These are phyloP conservation scores for Psilocybe sp. DNA, from an alignment of 768 basidiomycete species.

Conservation along the genomic window DNA sequence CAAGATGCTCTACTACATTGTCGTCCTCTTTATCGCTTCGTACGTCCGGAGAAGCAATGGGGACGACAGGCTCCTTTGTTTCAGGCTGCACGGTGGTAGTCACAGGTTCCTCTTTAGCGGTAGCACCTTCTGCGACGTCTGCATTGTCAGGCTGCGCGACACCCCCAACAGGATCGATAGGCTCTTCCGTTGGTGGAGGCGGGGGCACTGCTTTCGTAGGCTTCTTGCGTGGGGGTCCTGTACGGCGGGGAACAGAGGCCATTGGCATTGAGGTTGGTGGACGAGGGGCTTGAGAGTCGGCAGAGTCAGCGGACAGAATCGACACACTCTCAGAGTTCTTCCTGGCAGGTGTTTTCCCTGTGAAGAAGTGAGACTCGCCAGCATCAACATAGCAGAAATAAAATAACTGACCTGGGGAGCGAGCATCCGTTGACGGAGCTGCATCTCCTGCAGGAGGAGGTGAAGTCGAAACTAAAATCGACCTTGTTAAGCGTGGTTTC, in stretches of 20 bases:
- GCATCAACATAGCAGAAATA: neutral
- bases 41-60: too few relatives aligned
- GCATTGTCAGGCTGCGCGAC: slow-evolving; percentile 1
- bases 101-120: too few relatives aligned
- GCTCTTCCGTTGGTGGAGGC: slow-evolving; percentile 19
- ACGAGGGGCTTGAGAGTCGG: slow-evolving; percentile 29
- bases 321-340: slow-evolving; percentile 25
- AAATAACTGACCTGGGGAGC: slow-evolving; percentile 10
- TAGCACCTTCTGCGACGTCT: too few relatives aligned
- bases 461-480: neutral
- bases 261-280: slow-evolving; percentile 65
- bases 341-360: slow-evolving; percentile 16
- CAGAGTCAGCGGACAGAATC: slow-evolving; percentile 22
- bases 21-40: too few relatives aligned
- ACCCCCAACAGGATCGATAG: neutral
- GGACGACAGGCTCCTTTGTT: too few relatives aligned
- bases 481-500: neutral
- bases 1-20: too few relatives aligned
- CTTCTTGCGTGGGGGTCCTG: slow-evolving; percentile 74
- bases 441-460: slow-evolving; percentile 8
- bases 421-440: neutral
- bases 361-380: neutral
- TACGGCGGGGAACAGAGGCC: slow-evolving; percentile 68
- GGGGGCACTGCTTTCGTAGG: slow-evolving; percentile 40
- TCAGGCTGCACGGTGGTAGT: too few relatives aligned